These are phyloP conservation scores for Cladosporium oxysporum DNA, from an alignment of 2,329 filamentous ascomycete species.

Conservation along the genomic window DNA sequence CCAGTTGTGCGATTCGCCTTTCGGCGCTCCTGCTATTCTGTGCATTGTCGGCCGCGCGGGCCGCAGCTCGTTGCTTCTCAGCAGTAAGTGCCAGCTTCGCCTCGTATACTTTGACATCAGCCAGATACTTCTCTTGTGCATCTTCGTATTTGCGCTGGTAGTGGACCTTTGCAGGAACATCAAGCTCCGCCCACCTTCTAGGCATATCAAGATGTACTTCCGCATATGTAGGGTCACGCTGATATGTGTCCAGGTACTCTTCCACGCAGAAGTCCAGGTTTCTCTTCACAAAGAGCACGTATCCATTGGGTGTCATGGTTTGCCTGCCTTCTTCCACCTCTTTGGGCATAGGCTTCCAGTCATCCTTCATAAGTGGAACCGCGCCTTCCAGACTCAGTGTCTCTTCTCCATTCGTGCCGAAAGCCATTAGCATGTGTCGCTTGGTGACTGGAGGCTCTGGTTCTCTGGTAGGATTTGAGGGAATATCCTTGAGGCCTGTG, in stretches of 20 bases:
- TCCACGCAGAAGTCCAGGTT: slow-evolving; percentile 26
- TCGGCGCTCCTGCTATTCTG: slow-evolving; percentile 28
- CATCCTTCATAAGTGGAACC: slow-evolving; percentile 29
- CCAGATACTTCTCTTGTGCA: slow-evolving; percentile 31
- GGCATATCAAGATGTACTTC: slow-evolving; percentile 35
- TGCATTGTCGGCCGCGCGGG: slow-evolving; percentile 26
- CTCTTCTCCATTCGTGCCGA: slow-evolving; percentile 30
- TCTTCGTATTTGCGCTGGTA: slow-evolving; percentile 34
- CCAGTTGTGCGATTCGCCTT: slow-evolving; percentile 33
- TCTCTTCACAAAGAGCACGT: slow-evolving; percentile 34
- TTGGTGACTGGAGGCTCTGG: slow-evolving; percentile 30
- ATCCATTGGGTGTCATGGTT: slow-evolving; percentile 31
- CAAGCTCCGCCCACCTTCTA: slow-evolving; percentile 31
- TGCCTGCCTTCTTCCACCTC: slow-evolving; percentile 27
- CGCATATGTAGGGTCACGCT: slow-evolving; percentile 30
- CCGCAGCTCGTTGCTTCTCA: slow-evolving; percentile 28
- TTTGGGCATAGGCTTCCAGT: slow-evolving; percentile 27
- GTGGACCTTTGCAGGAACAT: slow-evolving; percentile 28
- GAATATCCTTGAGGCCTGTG: slow-evolving; percentile 32
- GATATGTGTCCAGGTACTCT: slow-evolving; percentile 30
- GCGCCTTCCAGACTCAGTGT: slow-evolving; percentile 25
- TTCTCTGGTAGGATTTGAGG: slow-evolving; percentile 32
- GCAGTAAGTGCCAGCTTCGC: slow-evolving; percentile 32
- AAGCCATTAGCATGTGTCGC: slow-evolving; percentile 35
- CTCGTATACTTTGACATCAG: slow-evolving; percentile 34